These are phyloP conservation scores for Tuber melanosporum DNA, from an alignment of 495 filamentous ascomycete species.

Conservation along the genomic window DNA sequence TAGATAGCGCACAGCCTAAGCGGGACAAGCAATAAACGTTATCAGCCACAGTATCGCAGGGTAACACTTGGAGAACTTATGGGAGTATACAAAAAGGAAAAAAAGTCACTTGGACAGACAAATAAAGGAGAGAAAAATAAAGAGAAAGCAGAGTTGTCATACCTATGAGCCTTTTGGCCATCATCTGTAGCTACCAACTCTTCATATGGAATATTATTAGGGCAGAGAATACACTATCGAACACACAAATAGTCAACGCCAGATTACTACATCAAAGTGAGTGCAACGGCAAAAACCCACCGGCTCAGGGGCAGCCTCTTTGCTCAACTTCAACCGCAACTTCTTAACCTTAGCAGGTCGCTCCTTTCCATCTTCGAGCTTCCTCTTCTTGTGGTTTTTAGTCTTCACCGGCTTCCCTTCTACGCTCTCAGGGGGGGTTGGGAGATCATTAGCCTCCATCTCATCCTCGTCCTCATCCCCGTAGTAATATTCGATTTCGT, in stretches of 20 bases:
- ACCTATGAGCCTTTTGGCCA: slow-evolving; percentile 75
- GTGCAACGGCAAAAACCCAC: slow-evolving; percentile 37
- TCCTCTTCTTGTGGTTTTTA: slow-evolving; percentile 55
- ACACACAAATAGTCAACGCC: slow-evolving; percentile 31
- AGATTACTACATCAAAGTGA: slow-evolving; percentile 42
- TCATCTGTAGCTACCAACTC: slow-evolving; percentile 80
- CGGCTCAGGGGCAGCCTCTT: slow-evolving; percentile 64
- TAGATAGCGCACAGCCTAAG: slow-evolving; percentile 70
- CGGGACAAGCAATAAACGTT: slow-evolving; percentile 7
- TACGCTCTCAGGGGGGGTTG: slow-evolving; percentile 69
- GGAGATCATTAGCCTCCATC: slow-evolving; percentile 51
- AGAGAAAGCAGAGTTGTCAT: slow-evolving; percentile 19
- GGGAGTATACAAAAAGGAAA: background rate
- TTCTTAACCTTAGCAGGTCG: slow-evolving; percentile 50
- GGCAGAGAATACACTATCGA: slow-evolving; percentile 71
- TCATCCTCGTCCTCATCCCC: slow-evolving; percentile 57
- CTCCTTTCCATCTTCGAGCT: slow-evolving; percentile 40
- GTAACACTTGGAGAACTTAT: background rate
- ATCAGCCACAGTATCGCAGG: slow-evolving; percentile 27
- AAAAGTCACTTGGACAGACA: slow-evolving; percentile 7
- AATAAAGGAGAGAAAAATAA: slow-evolving; percentile 10
- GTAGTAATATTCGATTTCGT: slow-evolving; percentile 63
- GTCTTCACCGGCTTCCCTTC: slow-evolving; percentile 50
- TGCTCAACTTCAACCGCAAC: slow-evolving; percentile 60
- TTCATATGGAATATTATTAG: slow-evolving; percentile 81